A percentile compares a stretch with the other conserved stretches of the same genome.
phyloP scores from a whole-genome alignment of 2,329 filamentous ascomycete genomes.

The Aschersonia sp. region DNA sequence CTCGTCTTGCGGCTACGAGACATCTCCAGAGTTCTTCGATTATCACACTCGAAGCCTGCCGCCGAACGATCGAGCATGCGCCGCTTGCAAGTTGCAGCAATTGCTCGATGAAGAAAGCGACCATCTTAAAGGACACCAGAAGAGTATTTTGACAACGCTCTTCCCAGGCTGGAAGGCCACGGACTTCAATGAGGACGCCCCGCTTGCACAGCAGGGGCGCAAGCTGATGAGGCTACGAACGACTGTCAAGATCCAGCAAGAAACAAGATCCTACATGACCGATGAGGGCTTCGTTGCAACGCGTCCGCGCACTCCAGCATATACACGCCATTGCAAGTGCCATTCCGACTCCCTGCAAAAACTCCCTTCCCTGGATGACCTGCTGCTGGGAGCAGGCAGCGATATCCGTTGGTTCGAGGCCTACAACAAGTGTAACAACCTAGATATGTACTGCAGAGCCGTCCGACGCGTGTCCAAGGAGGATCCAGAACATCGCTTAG shows the following conservation, averaged over 20 bases:
- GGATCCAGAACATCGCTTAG: neutral
- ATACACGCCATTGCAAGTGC: slow-evolving; percentile 12
- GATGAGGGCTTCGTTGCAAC: neutral
- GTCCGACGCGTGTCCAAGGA: neutral
- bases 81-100: slow-evolving; percentile 14
- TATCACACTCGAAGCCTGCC: neutral
- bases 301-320: too few relatives aligned
- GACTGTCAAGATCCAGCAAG: neutral
- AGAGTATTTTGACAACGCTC: slow-evolving; percentile 7
- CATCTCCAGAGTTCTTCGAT: slow-evolving; percentile 16
- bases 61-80: slow-evolving; percentile 11
- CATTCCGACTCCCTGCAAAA: slow-evolving; percentile 15
- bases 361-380: slow-evolving; percentile 11
- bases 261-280: neutral
- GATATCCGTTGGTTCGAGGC: neutral
- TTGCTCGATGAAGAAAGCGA: slow-evolving; percentile 15
- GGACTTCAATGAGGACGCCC: slow-evolving; percentile 17
- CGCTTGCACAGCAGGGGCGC: slow-evolving; percentile 8
- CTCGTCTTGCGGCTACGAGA: slow-evolving; percentile 19
- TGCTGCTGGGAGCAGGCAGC: slow-evolving; percentile 3
- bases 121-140: slow-evolving; percentile 12
- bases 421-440: slow-evolving; percentile 5
- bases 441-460: slow-evolving; percentile 9
- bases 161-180: slow-evolving; percentile 12
- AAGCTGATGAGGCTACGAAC: slow-evolving; percentile 10